A percentile compares a stretch with the other conserved stretches of the same genome.
Evolutionary conservation across 2,329 filamentous ascomycete species (phyloP).

Genomic region (Cordyceps militaris): DNA sequence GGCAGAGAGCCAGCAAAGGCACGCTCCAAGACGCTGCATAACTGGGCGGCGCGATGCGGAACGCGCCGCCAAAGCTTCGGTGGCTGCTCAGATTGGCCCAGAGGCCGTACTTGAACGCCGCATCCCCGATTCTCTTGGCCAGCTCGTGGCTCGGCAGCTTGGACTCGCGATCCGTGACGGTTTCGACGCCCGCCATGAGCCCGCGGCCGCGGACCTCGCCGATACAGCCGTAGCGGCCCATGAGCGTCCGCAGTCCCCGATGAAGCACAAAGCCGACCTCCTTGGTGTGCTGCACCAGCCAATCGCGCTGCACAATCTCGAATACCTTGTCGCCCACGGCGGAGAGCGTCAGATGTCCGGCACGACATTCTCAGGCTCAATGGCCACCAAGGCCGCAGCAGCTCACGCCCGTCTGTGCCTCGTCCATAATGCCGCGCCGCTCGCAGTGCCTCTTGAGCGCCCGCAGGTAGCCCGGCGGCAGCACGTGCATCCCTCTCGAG

Average conservation of each 20-base stretch:
- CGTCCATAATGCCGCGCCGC: conserved; percentile 50
- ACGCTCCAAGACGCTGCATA: conserved; percentile 46
- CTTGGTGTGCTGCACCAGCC: conserved; percentile 39
- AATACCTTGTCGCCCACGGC: conserved; percentile 55
- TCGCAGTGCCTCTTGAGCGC: conserved; percentile 49
- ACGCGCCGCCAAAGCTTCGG: conserved; percentile 48
- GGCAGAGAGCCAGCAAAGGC: conserved; percentile 36
- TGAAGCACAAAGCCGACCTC: conserved; percentile 39
- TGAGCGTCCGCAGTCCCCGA: conserved; percentile 37
- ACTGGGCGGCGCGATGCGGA: conserved; percentile 54
- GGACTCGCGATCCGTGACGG: conserved; percentile 42
- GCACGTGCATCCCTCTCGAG: conserved; percentile 51
- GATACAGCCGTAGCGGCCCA: conserved; percentile 50
- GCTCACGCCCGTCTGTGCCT: conserved; percentile 54
- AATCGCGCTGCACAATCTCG: conserved; percentile 52
- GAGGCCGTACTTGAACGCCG: conserved; percentile 44
- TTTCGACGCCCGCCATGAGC: conserved; percentile 51
- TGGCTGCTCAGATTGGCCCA: conserved; percentile 51
- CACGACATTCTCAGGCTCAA: conserved; percentile 46
- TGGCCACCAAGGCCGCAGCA: conserved; percentile 52
- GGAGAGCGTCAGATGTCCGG: conserved; percentile 53
- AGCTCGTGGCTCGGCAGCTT: conserved; percentile 42
- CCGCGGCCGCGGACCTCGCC: conserved; percentile 55
- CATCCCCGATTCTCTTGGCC: conserved; percentile 38
- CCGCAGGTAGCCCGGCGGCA: conserved; percentile 51